phyloP scores from a whole-genome alignment of 192 early-diverging fungal genomes.

The Umbelopsis ramanniana region DNA sequence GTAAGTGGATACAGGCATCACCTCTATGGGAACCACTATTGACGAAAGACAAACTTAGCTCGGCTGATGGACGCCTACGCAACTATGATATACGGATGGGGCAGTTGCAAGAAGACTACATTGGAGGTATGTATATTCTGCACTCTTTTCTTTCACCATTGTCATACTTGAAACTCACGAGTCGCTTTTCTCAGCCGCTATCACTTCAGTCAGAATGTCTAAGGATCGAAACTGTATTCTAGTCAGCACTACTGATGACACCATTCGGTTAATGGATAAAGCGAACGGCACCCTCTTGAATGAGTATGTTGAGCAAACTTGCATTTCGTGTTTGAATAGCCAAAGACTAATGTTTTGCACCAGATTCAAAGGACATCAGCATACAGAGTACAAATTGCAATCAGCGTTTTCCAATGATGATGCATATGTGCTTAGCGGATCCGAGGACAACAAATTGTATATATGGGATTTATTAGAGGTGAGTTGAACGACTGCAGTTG shows the following conservation, averaged over 20 bases:
- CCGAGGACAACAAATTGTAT: constrained; percentile 86
- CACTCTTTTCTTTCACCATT: not conserved
- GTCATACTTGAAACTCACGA: not conserved
- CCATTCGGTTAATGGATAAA: constrained; percentile 85
- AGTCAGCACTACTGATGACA: constrained; percentile 75
- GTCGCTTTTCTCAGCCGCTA: constrained; percentile 54
- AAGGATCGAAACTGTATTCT: constrained; percentile 76
- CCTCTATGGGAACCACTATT: not conserved
- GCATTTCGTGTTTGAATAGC: not conserved
- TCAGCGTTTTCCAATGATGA: constrained; percentile 74
- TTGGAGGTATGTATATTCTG: constrained; percentile 59
- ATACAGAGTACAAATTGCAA: constrained; percentile 75
- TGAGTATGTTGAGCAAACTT: constrained; percentile 49
- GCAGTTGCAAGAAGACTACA: constrained; percentile 63
- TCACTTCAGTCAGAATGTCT: constrained; percentile 74
- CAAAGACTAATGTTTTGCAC: constrained; percentile 4
- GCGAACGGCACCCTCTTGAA: constrained; percentile 72
- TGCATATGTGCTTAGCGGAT: constrained; percentile 79
- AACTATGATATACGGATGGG: constrained; percentile 88
- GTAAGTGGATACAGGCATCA: constrained; percentile 35
- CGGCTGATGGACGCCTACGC: constrained; percentile 84
- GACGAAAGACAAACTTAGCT: constrained; percentile 37
- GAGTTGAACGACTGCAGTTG: not conserved
- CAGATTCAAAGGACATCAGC: constrained; percentile 82
- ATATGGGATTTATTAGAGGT: constrained; percentile 85